A percentile compares a stretch with the other conserved stretches of the same genome.
These are phyloP conservation scores for Starmerella bombicola DNA, from an alignment of 805 yeast species.

Conservation along the genomic window DNA sequence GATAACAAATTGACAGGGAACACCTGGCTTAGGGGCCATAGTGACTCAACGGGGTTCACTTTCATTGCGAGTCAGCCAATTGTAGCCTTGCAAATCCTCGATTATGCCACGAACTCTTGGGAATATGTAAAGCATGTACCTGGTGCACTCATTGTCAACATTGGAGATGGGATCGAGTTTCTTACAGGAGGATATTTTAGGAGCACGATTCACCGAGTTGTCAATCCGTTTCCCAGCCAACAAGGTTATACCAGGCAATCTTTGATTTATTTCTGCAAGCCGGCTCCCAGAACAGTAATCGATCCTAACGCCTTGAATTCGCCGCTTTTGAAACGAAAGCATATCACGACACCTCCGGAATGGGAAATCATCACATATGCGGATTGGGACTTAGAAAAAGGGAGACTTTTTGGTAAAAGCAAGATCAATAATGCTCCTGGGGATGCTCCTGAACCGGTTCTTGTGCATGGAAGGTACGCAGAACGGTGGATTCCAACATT, in stretches of 20 bases:
- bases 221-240: slow-evolving; percentile 38
- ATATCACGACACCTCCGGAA: slow-evolving; percentile 25
- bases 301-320: slow-evolving; percentile 36
- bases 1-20: slow-evolving; percentile 29
- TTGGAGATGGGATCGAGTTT: slow-evolving; percentile 35
- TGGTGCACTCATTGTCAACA: slow-evolving; percentile 32
- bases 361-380: slow-evolving; percentile 33
- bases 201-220: slow-evolving; percentile 38
- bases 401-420: slow-evolving; percentile 35
- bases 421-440: slow-evolving; percentile 29
- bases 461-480: slow-evolving; percentile 33
- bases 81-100: slow-evolving; percentile 32
- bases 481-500: slow-evolving; percentile 35
- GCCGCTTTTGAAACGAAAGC: slow-evolving; percentile 30
- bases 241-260: slow-evolving; percentile 30
- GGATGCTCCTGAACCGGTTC: slow-evolving; percentile 33
- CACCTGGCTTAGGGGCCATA: slow-evolving; percentile 39
- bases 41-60: slow-evolving; percentile 35
- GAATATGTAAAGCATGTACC: slow-evolving; percentile 31
- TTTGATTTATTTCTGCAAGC: slow-evolving; percentile 36
- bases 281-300: slow-evolving; percentile 29
- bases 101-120: slow-evolving; percentile 31
- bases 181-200: slow-evolving; percentile 38
- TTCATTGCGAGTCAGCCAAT: slow-evolving; percentile 35
- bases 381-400: slow-evolving; percentile 39